Base-by-base conservation (phyloP, 208 protist genomes). In the Trypanosoma boissoni region DNA sequence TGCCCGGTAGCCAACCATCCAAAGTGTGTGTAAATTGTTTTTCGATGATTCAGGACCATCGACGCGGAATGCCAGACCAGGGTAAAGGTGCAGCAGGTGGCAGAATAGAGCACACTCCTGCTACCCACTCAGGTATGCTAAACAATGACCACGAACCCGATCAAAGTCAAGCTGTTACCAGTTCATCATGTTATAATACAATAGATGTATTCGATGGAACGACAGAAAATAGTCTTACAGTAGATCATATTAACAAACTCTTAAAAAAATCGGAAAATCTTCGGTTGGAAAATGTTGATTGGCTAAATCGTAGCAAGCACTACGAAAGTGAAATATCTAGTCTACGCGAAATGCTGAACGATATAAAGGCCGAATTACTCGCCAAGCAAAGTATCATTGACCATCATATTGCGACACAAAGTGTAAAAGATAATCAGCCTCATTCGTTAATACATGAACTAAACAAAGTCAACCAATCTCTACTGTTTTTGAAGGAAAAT, bases 1-100 rank as follows among this genome's bases (percentile, higher is more conserved):
- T 52, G 9, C 53, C 64, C 9, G 67, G 68, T 49, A 56, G 53
- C 4, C 9, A 45, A 9, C 64, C 72, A 7, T 50, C 46, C 7
- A 54, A 63, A 1, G 75, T 86, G n/a, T 91, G 83, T 58, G 53
- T 83, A 16, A 60, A 74, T 26, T 91, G 83, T 61, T 85, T 85
- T 49, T 65, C 64, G 14, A 80, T 76, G 61, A 67, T 82, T 32
- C 74, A 86, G 48, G 72, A 76, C 52, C 60, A 49, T 48, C 65
- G 55, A 42, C 53, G 34, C 37, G 26, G 32, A 2, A 26, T 7
- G 50, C 39, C 14, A 34, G 58, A 16, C 1, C 48, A 26, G 27
- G 27, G 28, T 42, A 42, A 4, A 61, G 32, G 42, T 39, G 21
- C 16, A 62, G 39, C 64, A 58, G 14, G 21, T 39, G 2, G 28